Evolutionary conservation across 345 rosid species (phyloP).

Genomic region (Corchorus capsularis): DNA sequence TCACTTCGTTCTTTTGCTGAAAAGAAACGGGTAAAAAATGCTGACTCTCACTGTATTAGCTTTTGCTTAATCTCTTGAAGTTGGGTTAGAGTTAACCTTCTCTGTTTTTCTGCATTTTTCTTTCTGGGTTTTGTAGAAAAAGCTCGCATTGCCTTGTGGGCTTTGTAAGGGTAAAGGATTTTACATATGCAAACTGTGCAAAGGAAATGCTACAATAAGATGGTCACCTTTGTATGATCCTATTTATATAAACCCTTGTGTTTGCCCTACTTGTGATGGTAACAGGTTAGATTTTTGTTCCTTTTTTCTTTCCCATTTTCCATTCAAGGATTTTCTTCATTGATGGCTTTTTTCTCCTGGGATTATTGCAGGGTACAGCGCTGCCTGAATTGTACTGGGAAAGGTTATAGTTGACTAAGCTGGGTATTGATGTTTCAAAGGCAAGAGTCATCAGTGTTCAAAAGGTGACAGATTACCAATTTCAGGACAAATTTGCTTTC

Average conservation of each 20-base stretch:
- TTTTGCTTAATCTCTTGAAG: neutral
- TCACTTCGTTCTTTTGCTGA: constrained; percentile 41
- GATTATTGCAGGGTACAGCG: constrained; percentile 63
- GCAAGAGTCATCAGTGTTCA: too few relatives aligned
- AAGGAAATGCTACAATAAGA: constrained; percentile 62
- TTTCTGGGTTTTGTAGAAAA: constrained; percentile 39
- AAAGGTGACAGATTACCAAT: too few relatives aligned
- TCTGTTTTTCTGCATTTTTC: neutral
- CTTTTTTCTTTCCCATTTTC: neutral
- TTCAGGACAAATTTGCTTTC: too few relatives aligned
- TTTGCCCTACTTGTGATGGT: constrained; percentile 96
- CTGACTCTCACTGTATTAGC: too few relatives aligned
- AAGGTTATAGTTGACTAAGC: constrained; percentile 44
- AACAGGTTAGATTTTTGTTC: constrained; percentile 51
- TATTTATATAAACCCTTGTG: constrained; percentile 68
- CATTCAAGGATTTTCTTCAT: neutral
- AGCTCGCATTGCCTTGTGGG: constrained; percentile 49
- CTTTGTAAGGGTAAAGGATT: constrained; percentile 81
- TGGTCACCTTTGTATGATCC: constrained; percentile 93
- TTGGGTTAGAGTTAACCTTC: neutral
- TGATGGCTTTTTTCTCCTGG: neutral
- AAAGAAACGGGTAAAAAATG: constrained; percentile 39
- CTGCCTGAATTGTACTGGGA: constrained; percentile 80
- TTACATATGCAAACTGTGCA: constrained; percentile 80
- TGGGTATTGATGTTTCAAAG: too few relatives aligned